Base-by-base conservation (phyloP, 2,329 filamentous ascomycete genomes). In the Penicillium sp. region DNA sequence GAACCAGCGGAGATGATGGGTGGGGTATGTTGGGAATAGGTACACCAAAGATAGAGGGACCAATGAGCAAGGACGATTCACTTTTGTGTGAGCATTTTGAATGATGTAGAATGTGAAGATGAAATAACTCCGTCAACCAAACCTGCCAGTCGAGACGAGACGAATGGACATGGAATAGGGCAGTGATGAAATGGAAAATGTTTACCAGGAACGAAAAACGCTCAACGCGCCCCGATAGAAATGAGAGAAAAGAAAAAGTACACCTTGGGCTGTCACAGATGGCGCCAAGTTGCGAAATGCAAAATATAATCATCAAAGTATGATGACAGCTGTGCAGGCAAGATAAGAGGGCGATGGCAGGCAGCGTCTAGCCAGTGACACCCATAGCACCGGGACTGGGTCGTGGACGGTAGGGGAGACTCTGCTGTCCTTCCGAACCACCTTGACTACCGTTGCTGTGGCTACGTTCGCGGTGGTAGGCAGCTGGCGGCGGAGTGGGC, bases 381-480 rank as follows among this genome's bases (percentile, higher is more conserved):
- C 75, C 75, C 75, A 78, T 77, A n/a, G 75, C 71, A 26, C 76
- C 75, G 28, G 73, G 67, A 61, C 71, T 72, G 25, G 74, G 73
- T 60, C 76, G 75, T 55, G 72, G 65, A 58, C 77, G 70, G 61
- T 78, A 78, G 35, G 76, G 69, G 38, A 78, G 52, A 35, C 72
- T 72, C 55, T 76, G 73, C 52, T 75, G 74, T 35, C 66, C 68
- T 22, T 77, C 73, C n/a, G 69, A 61, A 30, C 66, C 49, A 55
- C 66, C 68, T 59, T 76, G 74, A 49, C 73, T 75, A 13, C 70
- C 70, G 40, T 71, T 73, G 66, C 74, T 77, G 42, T 72, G 62
- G 60, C 74, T 78, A 49, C 75, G 73, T 48, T 73, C 75, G 56
- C 73, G 75, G 64, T 64, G 69, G 45, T 73, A 71, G 28, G 58